phyloP scores from a whole-genome alignment of 192 early-diverging fungal species.

The Powellomyces hirtus region DNA sequence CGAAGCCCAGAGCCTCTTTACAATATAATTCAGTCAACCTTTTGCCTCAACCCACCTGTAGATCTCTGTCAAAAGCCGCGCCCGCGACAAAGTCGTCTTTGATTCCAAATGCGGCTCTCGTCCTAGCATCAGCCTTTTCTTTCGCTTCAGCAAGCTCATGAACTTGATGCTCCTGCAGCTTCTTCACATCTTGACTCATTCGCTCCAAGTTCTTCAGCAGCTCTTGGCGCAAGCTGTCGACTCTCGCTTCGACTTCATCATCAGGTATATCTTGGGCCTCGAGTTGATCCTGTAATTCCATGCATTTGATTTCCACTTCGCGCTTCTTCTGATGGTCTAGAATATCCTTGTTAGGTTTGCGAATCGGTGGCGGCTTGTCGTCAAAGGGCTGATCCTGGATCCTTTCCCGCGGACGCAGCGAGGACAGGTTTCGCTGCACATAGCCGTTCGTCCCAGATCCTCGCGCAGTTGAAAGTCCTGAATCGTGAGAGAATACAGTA shows the following conservation, averaged over 20 bases:
- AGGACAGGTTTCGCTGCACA: conserved; percentile 85
- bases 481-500: too few species aligned
- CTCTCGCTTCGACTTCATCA: conserved; percentile 64
- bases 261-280: conserved; percentile 70
- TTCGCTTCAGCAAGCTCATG: conserved; percentile 75
- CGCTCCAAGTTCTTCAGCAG: conserved; percentile 57
- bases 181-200: conserved; percentile 34
- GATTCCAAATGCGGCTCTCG: conserved; percentile 71
- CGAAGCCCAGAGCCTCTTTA: neutral
- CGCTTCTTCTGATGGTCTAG: conserved; percentile 84
- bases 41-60: conserved; percentile 48
- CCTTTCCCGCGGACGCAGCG: conserved; percentile 54
- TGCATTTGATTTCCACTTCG: conserved; percentile 79
- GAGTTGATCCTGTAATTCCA: conserved; percentile 74
- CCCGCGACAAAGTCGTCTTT: conserved; percentile 62
- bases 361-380: conserved; percentile 37
- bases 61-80: conserved; percentile 72
- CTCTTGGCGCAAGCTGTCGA: conserved; percentile 56
- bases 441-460: conserved; percentile 91
- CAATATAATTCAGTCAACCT: neutral
- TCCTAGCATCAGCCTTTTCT: conserved; percentile 57
- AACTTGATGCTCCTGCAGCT: conserved; percentile 60
- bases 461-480: conserved; percentile 47
- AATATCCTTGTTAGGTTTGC: conserved; percentile 74
- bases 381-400: conserved; percentile 26